Evolutionary conservation across 768 basidiomycete genomes (phyloP).

Genomic region (Lentinula boryana): DNA sequence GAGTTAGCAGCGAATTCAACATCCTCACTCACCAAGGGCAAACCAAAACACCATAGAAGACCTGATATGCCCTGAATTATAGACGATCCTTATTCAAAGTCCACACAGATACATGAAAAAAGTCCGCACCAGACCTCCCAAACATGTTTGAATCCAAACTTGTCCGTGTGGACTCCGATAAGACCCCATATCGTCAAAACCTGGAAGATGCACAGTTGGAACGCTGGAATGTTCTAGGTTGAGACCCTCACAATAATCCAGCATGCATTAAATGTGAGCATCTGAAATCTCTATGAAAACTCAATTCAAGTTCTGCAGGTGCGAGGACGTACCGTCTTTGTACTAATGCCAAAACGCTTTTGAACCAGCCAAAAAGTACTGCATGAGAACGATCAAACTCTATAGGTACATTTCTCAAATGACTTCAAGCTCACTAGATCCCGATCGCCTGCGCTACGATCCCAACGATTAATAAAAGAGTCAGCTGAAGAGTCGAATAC

Average conservation of each 20-base stretch:
- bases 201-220: slow-evolving; percentile 21
- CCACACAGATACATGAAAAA: neutral
- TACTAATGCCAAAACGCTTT: slow-evolving; percentile 54
- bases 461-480: slow-evolving; percentile 60
- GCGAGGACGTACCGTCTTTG: slow-evolving; percentile 44
- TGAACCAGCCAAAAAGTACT: slow-evolving; percentile 69
- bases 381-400: neutral
- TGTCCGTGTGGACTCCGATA: slow-evolving; percentile 66
- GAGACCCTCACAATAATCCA: slow-evolving; percentile 54
- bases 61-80: slow-evolving; percentile 54
- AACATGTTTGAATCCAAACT: slow-evolving; percentile 76
- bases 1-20: neutral
- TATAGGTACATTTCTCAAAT: neutral
- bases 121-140: slow-evolving; percentile 67
- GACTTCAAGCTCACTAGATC: slow-evolving; percentile 48
- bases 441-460: slow-evolving; percentile 60
- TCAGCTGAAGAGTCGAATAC: slow-evolving; percentile 69
- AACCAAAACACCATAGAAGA: slow-evolving; percentile 65
- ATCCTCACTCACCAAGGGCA: slow-evolving; percentile 48
- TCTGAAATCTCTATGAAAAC: slow-evolving; percentile 14
- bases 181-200: slow-evolving; percentile 70
- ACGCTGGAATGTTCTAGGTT: neutral
- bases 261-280: slow-evolving; percentile 65
- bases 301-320: neutral
- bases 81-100: neutral